phyloP scores from a whole-genome alignment of 2,329 filamentous ascomycete genomes.

The Monilinia polystroma region DNA sequence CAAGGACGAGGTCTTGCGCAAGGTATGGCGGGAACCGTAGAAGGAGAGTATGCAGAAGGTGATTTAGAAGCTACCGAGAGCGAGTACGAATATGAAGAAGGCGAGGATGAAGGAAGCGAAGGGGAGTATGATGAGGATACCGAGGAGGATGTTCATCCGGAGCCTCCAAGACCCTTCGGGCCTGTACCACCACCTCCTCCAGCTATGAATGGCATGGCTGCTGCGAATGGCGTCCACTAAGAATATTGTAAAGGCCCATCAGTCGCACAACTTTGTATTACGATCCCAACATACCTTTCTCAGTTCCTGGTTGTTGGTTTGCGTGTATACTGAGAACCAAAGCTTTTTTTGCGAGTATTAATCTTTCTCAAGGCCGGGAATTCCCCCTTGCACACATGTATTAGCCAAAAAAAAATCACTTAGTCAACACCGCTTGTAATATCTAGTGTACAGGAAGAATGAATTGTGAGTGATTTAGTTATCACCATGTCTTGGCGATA shows the following conservation, averaged over 20 bases:
- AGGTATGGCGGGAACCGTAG: constrained; percentile 60
- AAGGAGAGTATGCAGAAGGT: constrained; percentile 58
- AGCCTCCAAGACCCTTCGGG: constrained; percentile 38
- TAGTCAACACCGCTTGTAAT: constrained; percentile 10
- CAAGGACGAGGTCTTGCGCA: constrained; percentile 78
- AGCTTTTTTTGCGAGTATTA: background rate
- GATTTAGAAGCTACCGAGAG: constrained; percentile 57
- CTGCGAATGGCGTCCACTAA: constrained; percentile 22
- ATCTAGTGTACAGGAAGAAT: background rate
- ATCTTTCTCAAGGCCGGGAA: background rate
- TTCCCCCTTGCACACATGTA: constrained; percentile 15
- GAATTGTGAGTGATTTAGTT: background rate
- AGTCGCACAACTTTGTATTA: constrained; percentile 23
- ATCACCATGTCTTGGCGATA: background rate
- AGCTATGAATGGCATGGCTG: constrained; percentile 31
- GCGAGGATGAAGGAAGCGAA: constrained; percentile 49
- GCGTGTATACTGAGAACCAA: background rate
- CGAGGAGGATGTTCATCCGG: constrained; percentile 39
- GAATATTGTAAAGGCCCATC: constrained; percentile 6
- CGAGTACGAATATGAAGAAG: constrained; percentile 64
- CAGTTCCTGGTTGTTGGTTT: background rate
- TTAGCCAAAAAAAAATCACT: constrained; percentile 16
- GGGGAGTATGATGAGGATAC: constrained; percentile 49
- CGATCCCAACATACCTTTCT: background rate
- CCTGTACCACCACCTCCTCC: constrained; percentile 39